phyloP scores from a whole-genome alignment of 176 grass and related monocot species.

The Carex parvula region DNA sequence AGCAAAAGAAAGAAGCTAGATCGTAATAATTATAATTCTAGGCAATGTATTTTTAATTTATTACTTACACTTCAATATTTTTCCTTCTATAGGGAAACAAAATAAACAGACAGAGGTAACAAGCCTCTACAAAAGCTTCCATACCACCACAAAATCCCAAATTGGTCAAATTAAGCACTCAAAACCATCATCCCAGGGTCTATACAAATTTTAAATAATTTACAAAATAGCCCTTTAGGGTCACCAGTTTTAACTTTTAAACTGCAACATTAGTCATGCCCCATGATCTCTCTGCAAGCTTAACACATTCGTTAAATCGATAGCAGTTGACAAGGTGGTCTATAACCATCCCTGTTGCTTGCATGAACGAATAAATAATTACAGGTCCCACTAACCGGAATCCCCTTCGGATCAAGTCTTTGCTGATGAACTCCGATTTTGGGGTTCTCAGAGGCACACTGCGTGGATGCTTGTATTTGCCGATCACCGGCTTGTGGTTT shows the following conservation, averaged over 20 bases:
- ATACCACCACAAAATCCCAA: constrained; percentile 13
- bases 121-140: not conserved
- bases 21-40: not conserved
- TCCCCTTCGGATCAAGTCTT: constrained; percentile 72
- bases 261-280: constrained; percentile 74
- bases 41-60: not conserved
- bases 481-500: constrained; percentile 70
- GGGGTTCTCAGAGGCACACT: constrained; percentile 81
- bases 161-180: not conserved
- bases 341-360: constrained; percentile 69
- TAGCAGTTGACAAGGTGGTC: constrained; percentile 89
- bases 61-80: not conserved
- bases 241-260: constrained; percentile 35
- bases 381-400: constrained; percentile 87
- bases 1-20: not conserved
- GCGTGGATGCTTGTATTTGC: constrained; percentile 63
- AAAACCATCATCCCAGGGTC: constrained; percentile 5
- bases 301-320: constrained; percentile 61
- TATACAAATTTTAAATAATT: constrained; percentile 21
- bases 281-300: constrained; percentile 63
- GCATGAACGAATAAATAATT: constrained; percentile 97
- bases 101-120: not conserved
- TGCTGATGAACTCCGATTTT: constrained; percentile 86
- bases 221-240: not conserved
- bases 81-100: not conserved